phyloP scores from a whole-genome alignment of 2,329 filamentous ascomycete species.

The Fusarium praegraminearum region DNA sequence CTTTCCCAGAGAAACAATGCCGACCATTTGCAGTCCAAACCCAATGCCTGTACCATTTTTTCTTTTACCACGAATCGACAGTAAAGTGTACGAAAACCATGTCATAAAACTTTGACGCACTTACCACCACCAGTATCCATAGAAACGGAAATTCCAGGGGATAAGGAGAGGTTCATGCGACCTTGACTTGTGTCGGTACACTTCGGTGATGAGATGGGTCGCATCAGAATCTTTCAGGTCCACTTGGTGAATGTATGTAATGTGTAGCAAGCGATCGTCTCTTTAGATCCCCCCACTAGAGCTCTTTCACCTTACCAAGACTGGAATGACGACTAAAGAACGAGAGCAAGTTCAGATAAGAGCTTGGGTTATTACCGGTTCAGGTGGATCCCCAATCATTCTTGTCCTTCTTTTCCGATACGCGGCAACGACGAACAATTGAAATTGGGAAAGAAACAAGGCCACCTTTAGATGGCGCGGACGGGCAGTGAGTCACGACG shows the following conservation, averaged over 20 bases:
- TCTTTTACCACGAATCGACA: slow-evolving; percentile 10
- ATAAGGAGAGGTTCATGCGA: slow-evolving; percentile 38
- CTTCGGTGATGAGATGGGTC: slow-evolving; percentile 46
- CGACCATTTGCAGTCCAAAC: slow-evolving; percentile 21
- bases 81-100: background rate
- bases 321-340: slow-evolving; percentile 1
- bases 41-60: slow-evolving; percentile 11
- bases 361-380: background rate
- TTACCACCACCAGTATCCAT: background rate
- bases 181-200: slow-evolving; percentile 31
- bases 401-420: background rate
- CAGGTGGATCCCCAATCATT: background rate
- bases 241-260: slow-evolving; percentile 32
- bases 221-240: slow-evolving; percentile 34
- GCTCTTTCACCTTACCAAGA: background rate
- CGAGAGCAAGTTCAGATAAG: background rate
- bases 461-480: slow-evolving; percentile 46
- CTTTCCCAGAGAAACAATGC: background rate
- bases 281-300: slow-evolving; percentile 2
- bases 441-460: background rate
- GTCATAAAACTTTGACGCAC: background rate
- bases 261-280: slow-evolving; percentile 31
- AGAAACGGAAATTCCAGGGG: slow-evolving; percentile 29
- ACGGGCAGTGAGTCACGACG: slow-evolving; percentile 50
- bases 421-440: background rate